Base-by-base conservation (phyloP, 495 filamentous ascomycete genomes). In the Chaetomidium leptoderma region DNA sequence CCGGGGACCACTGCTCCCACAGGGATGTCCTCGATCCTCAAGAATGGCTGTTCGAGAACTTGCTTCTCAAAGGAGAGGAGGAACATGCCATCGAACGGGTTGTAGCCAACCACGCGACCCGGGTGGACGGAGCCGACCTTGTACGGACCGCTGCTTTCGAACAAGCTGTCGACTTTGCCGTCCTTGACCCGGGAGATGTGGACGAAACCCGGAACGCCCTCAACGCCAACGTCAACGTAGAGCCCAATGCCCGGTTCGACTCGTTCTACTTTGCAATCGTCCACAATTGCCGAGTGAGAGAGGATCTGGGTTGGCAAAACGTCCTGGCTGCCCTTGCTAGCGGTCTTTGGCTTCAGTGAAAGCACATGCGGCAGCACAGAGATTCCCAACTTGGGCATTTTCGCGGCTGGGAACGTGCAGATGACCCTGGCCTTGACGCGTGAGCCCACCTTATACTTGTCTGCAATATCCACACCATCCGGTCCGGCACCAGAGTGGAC, bases 151-250 rank as follows among this genome's bases (percentile, higher is more conserved):
- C 80, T 80, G n/a, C 81, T 77, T 54, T 88, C 81, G 3, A 87
- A 86, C 9, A 97, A 77, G 6, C 76, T 81, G 66, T 96, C 93
- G 52, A 95, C 79, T 70, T 90, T 95, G 33, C 83, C 84, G 70
- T 98, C 91, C 33, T 90, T 84, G 54, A 98, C 78, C 55, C 86
- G 82, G 0, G 93, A 97, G 45, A 97, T 95, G 70, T 98, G 93
- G 11, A 93, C 89, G 70, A 93, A 97, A 35, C 91, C 92, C 39
- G 84, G 74, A 42, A 92, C 78, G 30, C 82, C 85, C 39, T 83
- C 76, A 10, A 89, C 77, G 13, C 90, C 89, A 37, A 95, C 74
- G 67, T 95, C 84, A 6, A 92, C 79, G 63, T 92, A 95, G 1
- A 97, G 73, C 36, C 93, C 93, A 53, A 87, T 73, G 13, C 83